phyloP scores from a whole-genome alignment of 2,329 filamentous ascomycete genomes.

The Clonostachys solani region DNA sequence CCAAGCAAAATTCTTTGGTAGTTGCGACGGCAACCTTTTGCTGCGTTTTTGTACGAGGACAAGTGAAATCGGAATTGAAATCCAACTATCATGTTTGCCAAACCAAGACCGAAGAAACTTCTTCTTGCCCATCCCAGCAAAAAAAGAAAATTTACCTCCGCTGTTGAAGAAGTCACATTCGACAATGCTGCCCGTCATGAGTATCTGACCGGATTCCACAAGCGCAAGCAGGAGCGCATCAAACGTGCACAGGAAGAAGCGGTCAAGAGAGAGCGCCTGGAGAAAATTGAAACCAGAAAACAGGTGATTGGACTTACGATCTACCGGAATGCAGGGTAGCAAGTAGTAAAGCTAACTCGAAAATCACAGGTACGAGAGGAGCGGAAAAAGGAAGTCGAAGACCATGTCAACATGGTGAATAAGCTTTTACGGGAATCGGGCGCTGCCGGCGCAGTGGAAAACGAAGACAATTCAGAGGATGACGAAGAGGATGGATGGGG shows the following conservation, averaged over 20 bases:
- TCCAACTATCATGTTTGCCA: constrained; percentile 40
- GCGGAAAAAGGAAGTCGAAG: constrained; percentile 74
- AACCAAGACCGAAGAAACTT: constrained; percentile 54
- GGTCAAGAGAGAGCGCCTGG: constrained; percentile 70
- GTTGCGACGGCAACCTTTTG: too few relatives aligned
- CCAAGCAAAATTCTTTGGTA: too few relatives aligned
- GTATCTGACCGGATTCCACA: constrained; percentile 94
- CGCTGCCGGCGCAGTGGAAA: constrained; percentile 29
- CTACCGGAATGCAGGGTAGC: background rate
- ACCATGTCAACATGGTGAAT: constrained; percentile 76
- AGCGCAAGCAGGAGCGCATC: constrained; percentile 81
- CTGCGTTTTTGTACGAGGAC: too few relatives aligned
- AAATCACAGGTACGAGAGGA: constrained; percentile 70
- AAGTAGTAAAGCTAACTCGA: background rate
- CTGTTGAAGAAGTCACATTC: constrained; percentile 79
- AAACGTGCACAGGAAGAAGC: constrained; percentile 83
- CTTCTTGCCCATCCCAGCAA: constrained; percentile 57
- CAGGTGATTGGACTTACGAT: constrained; percentile 52
- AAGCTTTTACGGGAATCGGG: constrained; percentile 60
- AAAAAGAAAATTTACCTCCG: constrained; percentile 56
- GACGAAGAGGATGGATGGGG: constrained; percentile 54
- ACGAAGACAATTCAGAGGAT: constrained; percentile 33
- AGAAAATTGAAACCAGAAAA: constrained; percentile 68
- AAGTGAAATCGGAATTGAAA: too few relatives aligned
- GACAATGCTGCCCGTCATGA: constrained; percentile 76